Evolutionary conservation across 768 basidiomycete genomes (phyloP).

Genomic region (Krasilnikovozyma curviuscula): DNA sequence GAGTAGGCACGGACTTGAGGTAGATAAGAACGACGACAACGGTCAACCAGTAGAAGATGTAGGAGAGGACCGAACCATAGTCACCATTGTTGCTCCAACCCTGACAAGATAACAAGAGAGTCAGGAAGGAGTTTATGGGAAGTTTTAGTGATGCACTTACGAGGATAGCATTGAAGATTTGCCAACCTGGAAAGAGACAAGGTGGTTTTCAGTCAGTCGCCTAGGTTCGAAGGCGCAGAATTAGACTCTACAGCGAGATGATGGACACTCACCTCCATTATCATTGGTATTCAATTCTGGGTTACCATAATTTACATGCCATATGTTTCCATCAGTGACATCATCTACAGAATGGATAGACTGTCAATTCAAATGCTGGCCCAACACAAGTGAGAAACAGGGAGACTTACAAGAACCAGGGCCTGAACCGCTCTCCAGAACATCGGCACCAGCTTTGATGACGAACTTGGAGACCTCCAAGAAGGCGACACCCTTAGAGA

Average conservation of each 20-base stretch:
- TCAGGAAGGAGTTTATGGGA: background rate
- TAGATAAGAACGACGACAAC: slow-evolving; percentile 47
- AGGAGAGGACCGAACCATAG: slow-evolving; percentile 61
- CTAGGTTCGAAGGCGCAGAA: too few relatives aligned
- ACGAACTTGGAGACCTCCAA: slow-evolving; percentile 50
- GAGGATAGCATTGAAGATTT: slow-evolving; percentile 54
- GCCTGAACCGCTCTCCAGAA: slow-evolving; percentile 37
- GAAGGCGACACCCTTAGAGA: slow-evolving; percentile 53
- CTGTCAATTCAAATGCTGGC: too few relatives aligned
- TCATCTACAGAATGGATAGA: slow-evolving; percentile 18
- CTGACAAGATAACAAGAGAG: background rate
- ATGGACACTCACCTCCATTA: too few relatives aligned
- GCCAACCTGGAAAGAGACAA: too few relatives aligned
- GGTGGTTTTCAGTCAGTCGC: too few relatives aligned
- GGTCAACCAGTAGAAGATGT: slow-evolving; percentile 81
- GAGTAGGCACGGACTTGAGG: too few relatives aligned
- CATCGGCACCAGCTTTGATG: slow-evolving; percentile 44
- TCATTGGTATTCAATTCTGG: slow-evolving; percentile 36
- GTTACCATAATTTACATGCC: slow-evolving; percentile 43
- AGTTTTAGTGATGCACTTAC: slow-evolving; percentile 20
- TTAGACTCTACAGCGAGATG: too few relatives aligned
- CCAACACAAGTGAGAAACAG: too few relatives aligned
- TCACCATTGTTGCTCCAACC: slow-evolving; percentile 78
- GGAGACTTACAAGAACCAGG: slow-evolving; percentile 67
- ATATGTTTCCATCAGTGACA: slow-evolving; percentile 24